phyloP scores from a whole-genome alignment of 805 yeast genomes.

The Nematodospora valgi region DNA sequence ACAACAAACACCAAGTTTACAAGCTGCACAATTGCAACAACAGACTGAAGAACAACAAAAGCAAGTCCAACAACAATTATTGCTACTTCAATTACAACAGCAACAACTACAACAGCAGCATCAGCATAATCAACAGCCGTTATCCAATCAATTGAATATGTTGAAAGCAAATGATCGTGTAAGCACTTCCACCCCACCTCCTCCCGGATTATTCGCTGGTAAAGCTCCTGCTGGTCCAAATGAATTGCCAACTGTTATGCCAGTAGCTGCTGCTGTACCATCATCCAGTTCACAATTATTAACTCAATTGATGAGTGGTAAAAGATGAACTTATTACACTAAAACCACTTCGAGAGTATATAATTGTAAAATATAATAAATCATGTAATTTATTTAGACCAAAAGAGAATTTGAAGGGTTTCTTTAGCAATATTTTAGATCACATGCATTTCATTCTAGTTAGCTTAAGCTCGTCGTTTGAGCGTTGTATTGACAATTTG shows the following conservation, averaged over 20 bases:
- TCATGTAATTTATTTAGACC: no score
- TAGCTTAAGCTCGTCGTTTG: no score
- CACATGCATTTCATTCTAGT: no score
- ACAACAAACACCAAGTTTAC: conserved; percentile 29
- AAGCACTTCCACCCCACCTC: conserved; percentile 59
- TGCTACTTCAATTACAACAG: conserved; percentile 33
- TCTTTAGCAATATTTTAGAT: not conserved
- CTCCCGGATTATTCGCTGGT: conserved; percentile 61
- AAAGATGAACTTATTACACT: no score
- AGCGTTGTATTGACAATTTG: no score
- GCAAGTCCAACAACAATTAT: conserved; percentile 26
- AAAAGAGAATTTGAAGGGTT: not conserved
- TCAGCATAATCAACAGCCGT: conserved; percentile 24
- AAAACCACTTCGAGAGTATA: no score
- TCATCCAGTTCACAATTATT: conserved; percentile 76
- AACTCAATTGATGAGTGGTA: conserved; percentile 82
- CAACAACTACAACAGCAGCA: conserved; percentile 27
- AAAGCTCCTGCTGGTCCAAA: conserved; percentile 9
- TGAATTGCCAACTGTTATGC: conserved; percentile 12
- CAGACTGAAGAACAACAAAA: conserved; percentile 22
- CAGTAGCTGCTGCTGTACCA: conserved; percentile 11
- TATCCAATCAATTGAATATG: conserved; percentile 17
- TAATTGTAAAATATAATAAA: no score
- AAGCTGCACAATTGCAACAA: conserved; percentile 19
- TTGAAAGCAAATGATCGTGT: conserved; percentile 30